Evolutionary conservation across 441 rosid genomes (phyloP), one percentile per base, ranked within the genome.

Genomic region (Arabidopsis lyrata): DNA sequence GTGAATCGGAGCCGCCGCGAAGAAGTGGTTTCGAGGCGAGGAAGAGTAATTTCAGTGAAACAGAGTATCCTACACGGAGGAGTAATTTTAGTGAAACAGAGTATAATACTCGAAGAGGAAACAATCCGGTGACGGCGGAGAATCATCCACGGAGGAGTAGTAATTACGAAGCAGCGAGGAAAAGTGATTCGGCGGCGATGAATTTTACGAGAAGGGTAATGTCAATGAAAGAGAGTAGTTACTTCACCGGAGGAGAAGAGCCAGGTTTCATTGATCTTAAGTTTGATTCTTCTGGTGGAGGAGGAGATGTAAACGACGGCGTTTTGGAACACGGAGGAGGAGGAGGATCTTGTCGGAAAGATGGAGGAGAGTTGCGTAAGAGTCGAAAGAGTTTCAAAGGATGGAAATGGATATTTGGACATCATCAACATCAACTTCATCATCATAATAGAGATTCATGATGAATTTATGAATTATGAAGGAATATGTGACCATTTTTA

Each of bases 351-450:
- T 86, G 92, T 61, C 85, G 95, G 53, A 84, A 75, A 59, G 98
- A 87, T 57, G 67, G 90, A 42, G 92, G 35, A 61, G 66, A 92
- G 66, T 82, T 86, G 54, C 89, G 86, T 74, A 90, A 89, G 86
- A 90, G 87, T 88, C 77, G 93, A 57, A 91, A 76, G 68, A 95
- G 96, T 78, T 93, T 95, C 85, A 93, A 83, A 78, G 96, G 98
- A 13, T 95, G 98, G 98, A 84, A 88, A 53, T 93, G 99, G 98
- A 89, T 90, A 41, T 93, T 95, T 86, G 81, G 88, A 83, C 87
- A 85, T 63, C 88, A 82, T 72, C 88, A 59, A 4, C 74, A 32
- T 57, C 59, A 49, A 18, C 78, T 15, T 41, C 68, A 36, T 36
- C 80, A 63, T 42, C 64, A 68, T 63, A 54, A 63, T 0, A 48